Evolutionary conservation across 805 yeast genomes (phyloP).

Genomic region (Lachancea dasiensis): DNA sequence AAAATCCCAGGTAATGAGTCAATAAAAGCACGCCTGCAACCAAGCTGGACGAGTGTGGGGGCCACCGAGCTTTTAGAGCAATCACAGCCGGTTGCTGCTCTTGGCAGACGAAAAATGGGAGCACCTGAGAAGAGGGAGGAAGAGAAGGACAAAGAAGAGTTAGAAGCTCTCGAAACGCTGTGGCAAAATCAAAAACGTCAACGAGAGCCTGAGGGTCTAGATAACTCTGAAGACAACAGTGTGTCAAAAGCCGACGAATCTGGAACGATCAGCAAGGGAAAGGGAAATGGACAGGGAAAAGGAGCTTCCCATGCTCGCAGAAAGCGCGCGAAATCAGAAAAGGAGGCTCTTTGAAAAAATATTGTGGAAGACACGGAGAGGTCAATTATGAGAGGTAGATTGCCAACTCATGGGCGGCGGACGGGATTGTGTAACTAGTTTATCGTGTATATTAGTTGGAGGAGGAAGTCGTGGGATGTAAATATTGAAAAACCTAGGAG

Average conservation of each 20-base stretch:
- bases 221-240: no score
- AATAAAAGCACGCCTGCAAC: conserved; percentile 18
- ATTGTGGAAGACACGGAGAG: no score
- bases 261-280: conserved; percentile 2
- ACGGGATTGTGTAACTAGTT: no score
- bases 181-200: conserved; percentile 8
- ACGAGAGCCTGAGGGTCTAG: conserved; percentile 4
- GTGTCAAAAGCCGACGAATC: conserved; percentile 4
- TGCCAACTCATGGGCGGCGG: no score
- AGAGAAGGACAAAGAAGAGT: conserved; percentile 16
- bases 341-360: no score
- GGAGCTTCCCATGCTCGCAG: no score
- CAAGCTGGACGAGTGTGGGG: conserved; percentile 15
- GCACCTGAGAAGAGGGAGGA: conserved; percentile 18
- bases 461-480: no score
- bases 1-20: conserved; percentile 20
- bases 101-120: conserved; percentile 18
- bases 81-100: conserved; percentile 20
- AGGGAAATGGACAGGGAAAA: no score
- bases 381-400: no score
- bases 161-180: conserved; percentile 19
- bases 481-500: no score
- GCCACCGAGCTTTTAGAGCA: conserved; percentile 26
- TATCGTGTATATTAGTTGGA: no score
- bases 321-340: no score